Base-by-base conservation (phyloP, 768 basidiomycete species). In the Chalciporus piperatus region DNA sequence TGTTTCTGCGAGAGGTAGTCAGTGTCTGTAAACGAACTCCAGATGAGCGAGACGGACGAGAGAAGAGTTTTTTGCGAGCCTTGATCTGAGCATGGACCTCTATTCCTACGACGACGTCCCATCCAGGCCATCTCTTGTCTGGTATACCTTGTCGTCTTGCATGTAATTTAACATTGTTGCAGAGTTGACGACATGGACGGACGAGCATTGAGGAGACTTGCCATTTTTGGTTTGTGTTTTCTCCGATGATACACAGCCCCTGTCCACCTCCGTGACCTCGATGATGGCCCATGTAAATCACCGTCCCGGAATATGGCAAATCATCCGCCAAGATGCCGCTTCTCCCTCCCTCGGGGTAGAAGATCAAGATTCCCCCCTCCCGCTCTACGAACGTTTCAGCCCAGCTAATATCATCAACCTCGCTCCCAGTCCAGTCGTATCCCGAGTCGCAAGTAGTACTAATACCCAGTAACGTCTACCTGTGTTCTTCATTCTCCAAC, bases 81-180 rank as follows among this genome's bases (percentile, higher is more conserved):
- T 88, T 90, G 63, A 99, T 82, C 66, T 98, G 96, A 0, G 93
- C 91, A 64, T 98, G 97, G 6, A 96, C 90, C 64, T 99, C 97
- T 42, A 99, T 85, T 14, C 97, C 97, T 28, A 98, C 83, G 37
- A 96, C 75, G 17, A 97, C 85, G 57, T 87, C 79, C 91, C 92
- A 98, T 19, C 85, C 92, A 14, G 85, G 87, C 89, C 89, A 90
- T 45, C 86, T 69, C 6, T 50, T 64, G 55, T 68, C 68, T 12
- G 51, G 48, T 27, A 20, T 13, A 4, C 10, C 4, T 13, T 40
- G 46, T 16, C 58, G 54, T 47, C 54, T 40, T 35, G 28, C 17
- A 6, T 56, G 55, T 1, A 56, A 19, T 16, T 56, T 46, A 16
- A 37, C 7, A n/a, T 3, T 3, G 14, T 35, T n/a, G 7, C 45